Base-by-base conservation (phyloP, 768 basidiomycete species). In the Chalciporus sphaerocephalus region DNA sequence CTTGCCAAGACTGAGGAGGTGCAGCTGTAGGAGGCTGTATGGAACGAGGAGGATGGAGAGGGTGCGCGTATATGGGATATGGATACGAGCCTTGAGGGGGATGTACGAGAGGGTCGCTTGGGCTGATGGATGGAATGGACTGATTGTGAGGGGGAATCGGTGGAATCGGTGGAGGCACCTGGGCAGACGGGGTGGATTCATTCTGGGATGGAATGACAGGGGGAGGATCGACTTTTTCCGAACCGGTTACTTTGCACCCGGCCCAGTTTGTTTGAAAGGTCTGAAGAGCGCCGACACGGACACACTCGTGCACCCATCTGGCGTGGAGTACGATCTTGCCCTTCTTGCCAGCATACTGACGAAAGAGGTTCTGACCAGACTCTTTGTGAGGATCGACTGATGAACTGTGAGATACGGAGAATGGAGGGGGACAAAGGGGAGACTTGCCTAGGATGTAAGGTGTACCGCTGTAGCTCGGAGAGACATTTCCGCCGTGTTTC, bases 181-280 rank as follows among this genome's bases (percentile, higher is more conserved):
- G 54, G 20, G 60, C 48, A 5, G 67, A 46, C 21, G 62, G 22
- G n/a, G 45, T 42, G 22, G 64, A 44, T 8, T 64, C 65, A 18
- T 40, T 52, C 53, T 56, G 52, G 9, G 57, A 30, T 6, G 59
- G 43, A 6, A 57, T 45, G 11, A 52, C 27, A 22, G 53, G 7
- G 6, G 60, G 58, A 15, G 40, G 53, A 33, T 59, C 64, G 22
- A 66, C 59, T 49, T 71, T 66, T 65, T 92, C 87, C 15, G 70
- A 73, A 18, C 88, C 89, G 16, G 77, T 82, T 16, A 92, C 79
- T 68, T 86, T 91, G 55, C 86, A 92, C 20, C 80, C 85, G 10
- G 83, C 87, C 79, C 85, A 92, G 55, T 87, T 81, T 46, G 71
- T 79, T 40, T 79, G 75, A 57, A 83, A 91, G 0, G 85, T 87